Base-by-base conservation (phyloP, 1,284 basidiomycete species). In the Hemileia vastatrix region DNA sequence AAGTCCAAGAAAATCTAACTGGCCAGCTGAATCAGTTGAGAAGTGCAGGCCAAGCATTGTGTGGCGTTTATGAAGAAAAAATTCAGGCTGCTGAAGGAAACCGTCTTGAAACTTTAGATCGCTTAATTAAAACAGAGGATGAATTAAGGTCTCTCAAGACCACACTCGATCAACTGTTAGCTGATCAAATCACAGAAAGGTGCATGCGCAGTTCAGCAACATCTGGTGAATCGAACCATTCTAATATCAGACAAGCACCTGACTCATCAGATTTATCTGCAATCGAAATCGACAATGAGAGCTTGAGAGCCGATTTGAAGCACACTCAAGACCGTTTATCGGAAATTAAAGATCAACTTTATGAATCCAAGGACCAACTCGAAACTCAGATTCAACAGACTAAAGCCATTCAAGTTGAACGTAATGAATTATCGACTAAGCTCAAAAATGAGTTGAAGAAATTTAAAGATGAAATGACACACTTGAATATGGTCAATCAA, bases 241-340 rank as follows among this genome's bases (percentile, higher is more conserved):
- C n/a, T n/a, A n/a, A n/a, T n/a, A n/a, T n/a, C n/a, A n/a, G n/a
- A n/a, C n/a, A n/a, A n/a, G n/a, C n/a, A n/a, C n/a, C n/a, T n/a
- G n/a, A n/a, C n/a, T n/a, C n/a, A n/a, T n/a, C n/a, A n/a, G 31
- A 40, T 33, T 36, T 51, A 9, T 27, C 49, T 36, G 45, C 57
- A 6, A 31, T 58, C 27, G 45, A 58, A 18, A 58, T 58, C 36
- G 57, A 58, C 36, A 58, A 58, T 36, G 57, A 58, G 36, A 58
- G 57, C 9, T 48, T 58, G 36, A 50, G 43, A 40, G 57, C 57
- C 3, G 57, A 58, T 50, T 48, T 58, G 6, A 58, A 58, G n/a
- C 40, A 58, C 36, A 58, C 24, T 24, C 27, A 58, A 45, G 57
- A 58, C 31, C n/a, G 47, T 11, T 40, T 58, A 15, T 32, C 31